Evolutionary conservation across 345 rosid genomes (phyloP), one percentile per base, ranked within the genome.

Genomic region (Iberis pinnata): DNA sequence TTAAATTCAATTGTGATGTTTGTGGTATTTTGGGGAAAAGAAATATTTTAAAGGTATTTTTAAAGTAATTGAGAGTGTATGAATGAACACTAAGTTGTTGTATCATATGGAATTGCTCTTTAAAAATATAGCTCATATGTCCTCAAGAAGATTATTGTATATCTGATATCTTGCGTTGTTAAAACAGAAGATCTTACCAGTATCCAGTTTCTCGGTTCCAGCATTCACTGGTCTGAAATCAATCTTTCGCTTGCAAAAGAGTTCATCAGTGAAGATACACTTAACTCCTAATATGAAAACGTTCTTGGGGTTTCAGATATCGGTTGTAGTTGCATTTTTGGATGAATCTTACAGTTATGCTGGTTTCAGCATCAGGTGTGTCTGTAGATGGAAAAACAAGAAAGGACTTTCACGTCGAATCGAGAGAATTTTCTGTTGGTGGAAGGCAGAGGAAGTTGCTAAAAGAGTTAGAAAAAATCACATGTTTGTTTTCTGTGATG

Each of bases 271-370:
- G 27, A 43, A 18, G 26, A 43, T 19, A 18, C 50, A 48, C 13
- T 41, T 64, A 19, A 10, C 63, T 10, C 62, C 53, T 3, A 14
- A 6, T 48, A 12, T 15, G 6, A 32, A 38, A 24, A 22, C 16
- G 2, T 37, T 35, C 18, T 13, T 68, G n/a, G 72, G 72, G 33
- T 55, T 68, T 14, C 37, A 13, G 31, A 8, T 68, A n/a, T 48
- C 47, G 8, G 31, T 17, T 18, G 72, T 55, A 9, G 22, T 55
- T 32, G 48, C 38, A n/a, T 66, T 51, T 22, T 8, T 13, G 12
- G 37, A 51, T 12, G 24, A 50, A 18, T n/a, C 12, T 32, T 16
- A 13, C 5, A 20, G 6, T 2, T 18, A 2, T 27, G 19, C 12
- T 47, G 52, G 52, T 58, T 12, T 3, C 1, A 15, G 17, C 33